Percentiles rank a stretch among this genome's conserved stretches.
Evolutionary conservation across 169 alveolate species (phyloP).

Genomic region (Cryptosporidium ubiquitum): DNA sequence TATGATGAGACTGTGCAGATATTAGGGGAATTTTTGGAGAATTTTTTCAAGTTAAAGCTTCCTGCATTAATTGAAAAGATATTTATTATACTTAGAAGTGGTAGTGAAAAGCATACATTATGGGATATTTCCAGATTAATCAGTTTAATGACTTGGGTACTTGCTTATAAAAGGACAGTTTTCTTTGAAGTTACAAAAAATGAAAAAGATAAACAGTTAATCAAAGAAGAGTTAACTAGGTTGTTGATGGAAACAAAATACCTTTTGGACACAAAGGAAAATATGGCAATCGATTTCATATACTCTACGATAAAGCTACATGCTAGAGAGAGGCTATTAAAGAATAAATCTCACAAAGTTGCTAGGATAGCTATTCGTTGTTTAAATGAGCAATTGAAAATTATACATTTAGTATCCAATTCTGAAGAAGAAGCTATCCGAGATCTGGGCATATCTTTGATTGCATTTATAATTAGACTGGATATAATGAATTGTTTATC

Average conservation of each 20-base stretch:
- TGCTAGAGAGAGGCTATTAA: conserved; percentile 32
- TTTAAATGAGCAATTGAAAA: conserved; percentile 67
- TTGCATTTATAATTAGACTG: conserved; percentile 34
- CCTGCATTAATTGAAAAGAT: conserved; percentile 42
- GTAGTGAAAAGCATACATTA: conserved; percentile 52
- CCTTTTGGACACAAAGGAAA: conserved; percentile 17
- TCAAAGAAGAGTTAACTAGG: conserved; percentile 51
- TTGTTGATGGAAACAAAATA: conserved; percentile 31
- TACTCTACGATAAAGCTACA: conserved; percentile 45
- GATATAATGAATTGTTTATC: conserved; percentile 57
- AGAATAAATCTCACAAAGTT: conserved; percentile 53
- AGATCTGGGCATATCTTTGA: conserved; percentile 27
- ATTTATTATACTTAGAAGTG: conserved; percentile 35
- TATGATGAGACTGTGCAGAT: conserved; percentile 13
- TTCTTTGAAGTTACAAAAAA: conserved; percentile 1
- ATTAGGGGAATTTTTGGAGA: conserved; percentile 40
- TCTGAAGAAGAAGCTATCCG: conserved; percentile 7
- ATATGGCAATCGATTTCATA: conserved; percentile 28
- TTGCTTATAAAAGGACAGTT: conserved; percentile 41
- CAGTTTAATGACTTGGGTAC: conserved; percentile 68
- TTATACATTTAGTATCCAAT: conserved; percentile 37
- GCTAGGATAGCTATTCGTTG: conserved; percentile 51
- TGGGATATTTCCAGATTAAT: conserved; percentile 57
- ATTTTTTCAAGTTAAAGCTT: conserved; percentile 31
- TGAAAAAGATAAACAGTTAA: conserved; percentile 6